Base-by-base conservation (phyloP, 768 basidiomycete species). In the Hemileccinum rubropunctum region DNA sequence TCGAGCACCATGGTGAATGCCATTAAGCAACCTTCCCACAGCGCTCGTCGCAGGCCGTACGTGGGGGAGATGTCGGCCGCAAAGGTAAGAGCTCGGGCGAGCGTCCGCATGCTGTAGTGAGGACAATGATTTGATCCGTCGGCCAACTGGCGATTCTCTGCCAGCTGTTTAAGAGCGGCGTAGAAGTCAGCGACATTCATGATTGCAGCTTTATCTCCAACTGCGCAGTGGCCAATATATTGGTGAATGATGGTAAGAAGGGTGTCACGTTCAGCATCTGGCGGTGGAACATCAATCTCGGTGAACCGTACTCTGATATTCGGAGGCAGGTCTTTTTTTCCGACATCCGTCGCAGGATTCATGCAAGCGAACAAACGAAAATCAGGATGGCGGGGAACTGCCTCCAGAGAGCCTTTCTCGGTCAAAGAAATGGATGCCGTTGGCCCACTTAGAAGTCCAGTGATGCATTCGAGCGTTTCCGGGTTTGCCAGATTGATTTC, bases 261-360 rank as follows among this genome's bases (percentile, higher is more conserved):
- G 0, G 95, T 95, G 40, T 97, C 93, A 48, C 81, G 83, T 64
- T 98, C 93, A 28, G 88, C 78, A 60, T 99, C 97, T 4, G 95
- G 95, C 3, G 95, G 80, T n/a, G 88, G 83, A 0, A 98, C 95
- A 63, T 94, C 93, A 47, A 98, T 82, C 66, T 98, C 97, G 1
- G 94, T 97, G 72, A 99, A 98, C 27, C 89, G 83, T 10, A 87
- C 81, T 32, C 95, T 84, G 42, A 98, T 89, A 60, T 86, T 87
- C 5, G 90, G 86, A 15, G 93, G 91, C 0, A 99, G 83, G 61
- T 98, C 95, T 61, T 94, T 97, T 74, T 98, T 99, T 30, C 97
- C 97, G 13, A 98, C 89, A 59, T 99, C 97, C 4, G 95, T 99
- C 0, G 97, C 97, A 5, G 97, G 97, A 63, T 99, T 99, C 97